Evolutionary conservation across 1,284 basidiomycete species (phyloP), one percentile per base, ranked within the genome.

Genomic region (Puccinia horiana): DNA sequence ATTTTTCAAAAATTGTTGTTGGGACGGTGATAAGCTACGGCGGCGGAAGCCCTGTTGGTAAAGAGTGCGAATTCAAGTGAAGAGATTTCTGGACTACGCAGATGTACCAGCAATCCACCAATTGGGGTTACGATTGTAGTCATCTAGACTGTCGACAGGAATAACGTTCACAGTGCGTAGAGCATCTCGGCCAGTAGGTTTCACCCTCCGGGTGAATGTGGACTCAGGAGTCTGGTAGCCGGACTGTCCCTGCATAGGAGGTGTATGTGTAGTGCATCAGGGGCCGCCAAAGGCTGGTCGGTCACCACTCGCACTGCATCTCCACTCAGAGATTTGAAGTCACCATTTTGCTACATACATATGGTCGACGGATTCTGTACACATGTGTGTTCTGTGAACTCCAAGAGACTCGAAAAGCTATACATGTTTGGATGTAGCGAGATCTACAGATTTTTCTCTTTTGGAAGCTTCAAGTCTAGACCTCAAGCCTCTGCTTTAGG

Each of bases 1-100:
- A 65, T 40, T 40, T 42, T 65, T n/a, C n/a, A n/a, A n/a, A 65
- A 14, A 65, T 65, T 32, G 63, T 16, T 42, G 65, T 42, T 69
- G 65, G 44, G 65, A 69, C 20, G 47, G 65, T 69, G 65, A 69
- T 69, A 69, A 42, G 65, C 42, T 20, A 69, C 65, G 65, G 65
- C 42, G 65, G 40, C 65, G 42, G n/a, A 69, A 69, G 42, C 65
- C 40, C 42, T 44, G 6, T n/a, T 69, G 8, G 4, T 4, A 44
- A 44, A 61, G 32, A 61, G 18, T 65, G 18, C 32, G 61, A 65
- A 65, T 65, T 47, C 65, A 26, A 47, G 42, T 47, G 40, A 47
- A 69, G 65, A 69, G 29, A 65, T 65, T 65, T 65, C 49, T 26
- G 61, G 9, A 63, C 61, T 23, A 42, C 20, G 37, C 37, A 16